phyloP scores from a whole-genome alignment of 208 protist species.

The Trypanosoma mega region DNA sequence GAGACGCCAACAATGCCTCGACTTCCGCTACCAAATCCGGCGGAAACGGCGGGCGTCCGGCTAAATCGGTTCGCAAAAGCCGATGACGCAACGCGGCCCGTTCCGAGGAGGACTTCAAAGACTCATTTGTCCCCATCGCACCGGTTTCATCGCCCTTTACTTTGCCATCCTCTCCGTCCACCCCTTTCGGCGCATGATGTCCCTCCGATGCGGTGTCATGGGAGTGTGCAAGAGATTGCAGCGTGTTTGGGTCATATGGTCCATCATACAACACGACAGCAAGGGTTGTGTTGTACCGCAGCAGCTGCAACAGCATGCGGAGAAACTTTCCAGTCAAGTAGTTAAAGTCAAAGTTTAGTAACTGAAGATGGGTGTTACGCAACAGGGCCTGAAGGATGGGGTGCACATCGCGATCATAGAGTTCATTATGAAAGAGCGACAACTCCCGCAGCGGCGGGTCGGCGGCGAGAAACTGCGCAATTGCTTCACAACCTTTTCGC shows the following conservation, averaged over 20 bases:
- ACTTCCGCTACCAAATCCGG: slow-evolving; percentile 27
- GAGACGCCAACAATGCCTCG: slow-evolving; percentile 25
- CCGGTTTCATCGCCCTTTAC: too few species aligned
- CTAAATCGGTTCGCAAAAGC: slow-evolving; percentile 30
- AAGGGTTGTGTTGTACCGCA: slow-evolving; percentile 36
- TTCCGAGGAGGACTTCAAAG: slow-evolving; percentile 7
- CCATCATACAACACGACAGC: slow-evolving; percentile 40
- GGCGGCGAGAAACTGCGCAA: slow-evolving; percentile 35
- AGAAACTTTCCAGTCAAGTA: slow-evolving; percentile 30
- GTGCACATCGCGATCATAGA: slow-evolving; percentile 56
- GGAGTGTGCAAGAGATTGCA: slow-evolving; percentile 19
- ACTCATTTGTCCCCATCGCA: too few species aligned
- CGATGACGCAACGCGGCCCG: slow-evolving; percentile 26
- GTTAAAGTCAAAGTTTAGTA: slow-evolving; percentile 59
- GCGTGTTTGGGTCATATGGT: slow-evolving; percentile 35
- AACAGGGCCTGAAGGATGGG: slow-evolving; percentile 41
- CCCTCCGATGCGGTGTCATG: slow-evolving; percentile 12
- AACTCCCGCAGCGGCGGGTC: slow-evolving; percentile 47
- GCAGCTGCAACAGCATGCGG: slow-evolving; percentile 30
- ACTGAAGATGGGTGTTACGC: slow-evolving; percentile 34
- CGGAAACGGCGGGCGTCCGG: slow-evolving; percentile 34
- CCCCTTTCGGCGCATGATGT: slow-evolving; percentile 3
- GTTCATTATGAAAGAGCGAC: slow-evolving; percentile 58
- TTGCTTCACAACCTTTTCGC: slow-evolving; percentile 9
- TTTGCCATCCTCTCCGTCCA: too few species aligned